Base-by-base conservation (phyloP, 2,329 filamentous ascomycete genomes). In the Colletotrichum tofieldiae region DNA sequence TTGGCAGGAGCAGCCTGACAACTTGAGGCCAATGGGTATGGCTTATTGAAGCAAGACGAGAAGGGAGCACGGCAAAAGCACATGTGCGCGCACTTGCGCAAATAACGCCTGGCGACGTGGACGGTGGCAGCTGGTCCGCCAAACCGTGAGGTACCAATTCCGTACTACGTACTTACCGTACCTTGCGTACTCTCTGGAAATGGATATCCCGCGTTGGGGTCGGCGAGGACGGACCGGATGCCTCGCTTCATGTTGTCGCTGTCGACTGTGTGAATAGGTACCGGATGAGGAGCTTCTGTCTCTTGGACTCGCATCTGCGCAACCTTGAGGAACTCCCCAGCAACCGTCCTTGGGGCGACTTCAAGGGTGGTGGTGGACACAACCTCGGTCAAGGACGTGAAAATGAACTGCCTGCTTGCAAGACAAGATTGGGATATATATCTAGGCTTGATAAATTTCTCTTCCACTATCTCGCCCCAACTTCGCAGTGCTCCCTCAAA, bases 51-150 rank as follows among this genome's bases (percentile, higher is more conserved):
- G 45, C n/a, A 16, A 23, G 29, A 55, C 20, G 37, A 55, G 45
- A 35, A 43, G 35, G 23, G 23, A 54, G 11, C 37, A 20, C 23
- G 1, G 18, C 35, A 64, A 64, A 52, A 29, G 35, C 18, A 23
- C 3, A 18, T 14, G 49, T 12, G 16, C 20, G 60, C 60, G 61
- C 43, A 45, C 14, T 69, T 58, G 67, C 52, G 61, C 67, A 35
- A 18, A 59, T 41, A 26, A 51, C 5, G 37, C 35, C 20, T 51
- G 32, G 62, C 63, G 45, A 47, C 51, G 49, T 63, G 58, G 65
- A 54, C 14, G 23, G 47, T 45, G 45, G 23, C 37, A 52, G 55
- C 47, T 67, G 45, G 47, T 32, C 54, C 43, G 58, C 56, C 56
- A 54, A n/a, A 35, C 18, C 39, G 32, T 54, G n/a, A 11, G 60